These are phyloP conservation scores for Metarhizium brunneum DNA, from an alignment of 2,329 filamentous ascomycete genomes.

Conservation along the genomic window DNA sequence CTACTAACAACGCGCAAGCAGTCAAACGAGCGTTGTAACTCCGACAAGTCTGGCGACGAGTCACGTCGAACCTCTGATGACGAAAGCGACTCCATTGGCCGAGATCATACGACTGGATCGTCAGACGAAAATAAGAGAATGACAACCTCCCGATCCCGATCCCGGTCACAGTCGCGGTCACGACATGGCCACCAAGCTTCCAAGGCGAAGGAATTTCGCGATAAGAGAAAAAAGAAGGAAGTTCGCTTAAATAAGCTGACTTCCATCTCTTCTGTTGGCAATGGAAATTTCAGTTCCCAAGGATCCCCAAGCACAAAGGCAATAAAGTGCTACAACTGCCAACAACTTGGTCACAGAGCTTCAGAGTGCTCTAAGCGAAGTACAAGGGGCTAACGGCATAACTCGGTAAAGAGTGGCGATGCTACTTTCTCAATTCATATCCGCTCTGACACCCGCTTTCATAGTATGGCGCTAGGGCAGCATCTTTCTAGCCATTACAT, in stretches of 20 bases:
- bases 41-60: slow-evolving; percentile 7
- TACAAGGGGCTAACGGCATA: neutral
- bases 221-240: slow-evolving; percentile 54
- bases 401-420: neutral
- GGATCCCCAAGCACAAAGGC: slow-evolving; percentile 13
- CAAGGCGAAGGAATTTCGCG: slow-evolving; percentile 40
- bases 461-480: neutral
- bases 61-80: slow-evolving; percentile 13
- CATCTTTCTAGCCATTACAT: neutral
- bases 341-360: slow-evolving; percentile 50
- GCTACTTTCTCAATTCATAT: neutral
- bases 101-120: slow-evolving; percentile 18
- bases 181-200: slow-evolving; percentile 16
- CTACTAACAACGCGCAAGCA: neutral
- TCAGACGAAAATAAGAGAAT: slow-evolving; percentile 12
- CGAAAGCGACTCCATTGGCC: slow-evolving; percentile 11
- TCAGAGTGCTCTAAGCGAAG: slow-evolving; percentile 39
- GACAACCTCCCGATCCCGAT: slow-evolving; percentile 11
- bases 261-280: slow-evolving; percentile 45
- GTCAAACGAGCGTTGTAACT: neutral
- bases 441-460: neutral
- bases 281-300: slow-evolving; percentile 9
- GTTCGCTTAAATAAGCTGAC: slow-evolving; percentile 54
- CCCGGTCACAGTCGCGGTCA: slow-evolving; percentile 22
- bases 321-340: slow-evolving; percentile 50